Base-by-base conservation (phyloP, 2,329 filamentous ascomycete genomes). In the Colletotrichum orchidophilum region DNA sequence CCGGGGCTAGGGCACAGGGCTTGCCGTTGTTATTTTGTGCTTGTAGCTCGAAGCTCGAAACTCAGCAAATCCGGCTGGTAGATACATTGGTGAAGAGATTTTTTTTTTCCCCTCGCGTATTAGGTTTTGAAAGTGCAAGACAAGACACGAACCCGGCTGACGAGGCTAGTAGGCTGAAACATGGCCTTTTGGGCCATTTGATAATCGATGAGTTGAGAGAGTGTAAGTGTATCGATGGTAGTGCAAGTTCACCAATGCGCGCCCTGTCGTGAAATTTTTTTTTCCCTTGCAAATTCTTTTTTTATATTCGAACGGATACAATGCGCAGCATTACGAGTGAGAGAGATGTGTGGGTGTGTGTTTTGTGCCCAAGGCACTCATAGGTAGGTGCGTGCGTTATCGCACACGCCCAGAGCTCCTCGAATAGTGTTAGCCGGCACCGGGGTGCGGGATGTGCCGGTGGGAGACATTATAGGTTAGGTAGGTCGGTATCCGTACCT, bases 331-430 rank as follows among this genome's bases (percentile, higher is more conserved):
- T 46, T 46, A 18, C 39, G n/a, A 46, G 39, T 46, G 39, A 46
- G 39, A 46, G 39, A 46, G 39, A 46, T n/a, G 39, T n/a, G n/a
- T 46, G 39, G 39, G 18, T 18, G 39, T 46, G 39, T 46, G 39
- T 46, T 46, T 46, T 46, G 39, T n/a, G 31, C 31, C 31, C 11
- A 33, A 8, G 7, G 6, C 2, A 46, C n/a, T 18, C 31, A 9
- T 3, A 33, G 7, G 6, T 46, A 46, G 15, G 39, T 18, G 18
- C n/a, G 39, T 46, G 39, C 39, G 39, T 46, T 46, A 18, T 46
- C 18, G 15, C 31, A 29, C 66, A 59, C 66, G 61, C 66, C 66
- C 66, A 26, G 31, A 65, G 66, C 61, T 68, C 65, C 53, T n/a
- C 42, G 61, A 65, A 59, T 65, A 18, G 39, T 52, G 66, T 65